A percentile compares a stretch with the other conserved stretches of the same genome.
Evolutionary conservation across 2,329 filamentous ascomycete species (phyloP).

Genomic region (Epichloe typhina): DNA sequence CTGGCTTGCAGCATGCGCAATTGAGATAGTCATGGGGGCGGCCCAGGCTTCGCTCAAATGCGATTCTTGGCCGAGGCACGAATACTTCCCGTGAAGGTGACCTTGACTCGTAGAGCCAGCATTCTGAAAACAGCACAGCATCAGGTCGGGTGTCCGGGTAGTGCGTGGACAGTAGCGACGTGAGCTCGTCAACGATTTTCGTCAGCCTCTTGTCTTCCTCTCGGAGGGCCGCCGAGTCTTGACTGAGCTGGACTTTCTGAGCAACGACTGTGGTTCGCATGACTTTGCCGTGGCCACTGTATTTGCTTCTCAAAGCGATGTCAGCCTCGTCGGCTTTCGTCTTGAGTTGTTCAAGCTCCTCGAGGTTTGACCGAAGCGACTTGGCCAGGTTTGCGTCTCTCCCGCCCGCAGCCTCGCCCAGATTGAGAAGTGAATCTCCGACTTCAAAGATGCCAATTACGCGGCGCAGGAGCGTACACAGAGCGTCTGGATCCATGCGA

Average conservation of each 20-base stretch:
- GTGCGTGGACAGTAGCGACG: constrained; percentile 14
- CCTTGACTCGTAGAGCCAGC: constrained; percentile 62
- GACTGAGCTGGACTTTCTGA: constrained; percentile 69
- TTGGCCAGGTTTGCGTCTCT: constrained; percentile 19
- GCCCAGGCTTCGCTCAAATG: constrained; percentile 57
- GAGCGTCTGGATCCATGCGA: constrained; percentile 31
- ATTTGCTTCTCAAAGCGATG: constrained; percentile 54
- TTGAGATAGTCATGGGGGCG: constrained; percentile 66
- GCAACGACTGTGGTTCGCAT: constrained; percentile 67
- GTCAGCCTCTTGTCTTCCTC: constrained; percentile 61
- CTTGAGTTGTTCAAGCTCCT: constrained; percentile 33
- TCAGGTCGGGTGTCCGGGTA: constrained; percentile 15
- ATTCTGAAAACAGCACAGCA: constrained; percentile 50
- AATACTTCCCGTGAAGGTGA: constrained; percentile 62
- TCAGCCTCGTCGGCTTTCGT: constrained; percentile 29
- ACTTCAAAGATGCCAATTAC: constrained; percentile 17
- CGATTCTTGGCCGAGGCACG: constrained; percentile 55
- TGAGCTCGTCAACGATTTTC: constrained; percentile 41
- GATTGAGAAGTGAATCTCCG: constrained; percentile 24
- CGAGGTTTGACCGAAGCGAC: constrained; percentile 27
- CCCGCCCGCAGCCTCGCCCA: constrained; percentile 19
- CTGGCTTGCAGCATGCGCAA: constrained; percentile 52
- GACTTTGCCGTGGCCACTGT: constrained; percentile 57
- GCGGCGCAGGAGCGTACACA: constrained; percentile 15
- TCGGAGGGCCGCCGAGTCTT: constrained; percentile 57